Evolutionary conservation across 2,329 filamentous ascomycete species (phyloP).

Genomic region (Mycosphaerella sp.): DNA sequence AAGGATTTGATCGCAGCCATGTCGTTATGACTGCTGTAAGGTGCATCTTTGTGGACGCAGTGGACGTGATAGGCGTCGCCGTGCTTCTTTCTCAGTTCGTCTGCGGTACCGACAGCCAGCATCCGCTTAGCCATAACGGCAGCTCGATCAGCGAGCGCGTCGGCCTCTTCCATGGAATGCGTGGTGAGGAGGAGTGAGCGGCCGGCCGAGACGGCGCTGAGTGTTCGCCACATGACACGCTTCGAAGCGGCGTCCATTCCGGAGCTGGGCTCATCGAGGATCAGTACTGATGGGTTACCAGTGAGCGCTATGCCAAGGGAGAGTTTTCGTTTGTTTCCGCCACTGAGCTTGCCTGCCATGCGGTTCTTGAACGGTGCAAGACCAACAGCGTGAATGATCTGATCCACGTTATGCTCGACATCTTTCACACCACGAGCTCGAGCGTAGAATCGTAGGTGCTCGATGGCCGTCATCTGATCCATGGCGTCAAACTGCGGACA

Average conservation of each 20-base stretch:
- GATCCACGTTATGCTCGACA: conserved; percentile 68
- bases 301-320: conserved; percentile 84
- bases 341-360: conserved; percentile 73
- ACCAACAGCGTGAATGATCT: conserved; percentile 75
- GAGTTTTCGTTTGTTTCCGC: conserved; percentile 91
- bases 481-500: conserved; percentile 74
- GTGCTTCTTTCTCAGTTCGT: conserved; percentile 65
- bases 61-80: conserved; percentile 78
- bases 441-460: conserved; percentile 86
- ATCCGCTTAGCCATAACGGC: conserved; percentile 82
- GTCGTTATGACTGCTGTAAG: conserved; percentile 62
- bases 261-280: conserved; percentile 83
- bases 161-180: conserved; percentile 92
- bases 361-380: conserved; percentile 63
- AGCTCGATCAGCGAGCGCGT: conserved; percentile 74
- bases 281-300: conserved; percentile 79
- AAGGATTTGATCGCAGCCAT: conserved; percentile 62
- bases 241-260: conserved; percentile 90
- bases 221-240: conserved; percentile 85
- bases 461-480: conserved; percentile 81
- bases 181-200: conserved; percentile 84
- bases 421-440: conserved; percentile 71
- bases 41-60: conserved; percentile 67
- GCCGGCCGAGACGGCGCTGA: conserved; percentile 66
- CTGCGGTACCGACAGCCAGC: conserved; percentile 74